A percentile compares a stretch with the other conserved stretches of the same genome.
Evolutionary conservation across 2,329 filamentous ascomycete genomes (phyloP).

Genomic region (Aspergillus versicolor): DNA sequence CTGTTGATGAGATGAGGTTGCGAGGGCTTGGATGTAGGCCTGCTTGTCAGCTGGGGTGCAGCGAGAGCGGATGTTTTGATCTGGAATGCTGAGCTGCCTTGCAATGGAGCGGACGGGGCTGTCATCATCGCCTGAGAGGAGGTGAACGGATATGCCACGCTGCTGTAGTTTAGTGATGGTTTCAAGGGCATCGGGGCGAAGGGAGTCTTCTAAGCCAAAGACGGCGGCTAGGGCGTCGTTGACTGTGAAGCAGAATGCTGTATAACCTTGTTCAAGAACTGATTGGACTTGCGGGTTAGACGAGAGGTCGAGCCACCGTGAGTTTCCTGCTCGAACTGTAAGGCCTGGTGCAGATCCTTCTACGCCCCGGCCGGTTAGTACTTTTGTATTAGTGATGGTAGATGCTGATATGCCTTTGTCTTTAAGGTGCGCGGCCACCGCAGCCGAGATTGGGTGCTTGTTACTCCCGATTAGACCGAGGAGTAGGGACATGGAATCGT

Average conservation of each 20-base stretch:
- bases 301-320: slow-evolving; percentile 37
- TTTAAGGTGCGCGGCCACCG: slow-evolving; percentile 47
- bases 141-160: slow-evolving; percentile 51
- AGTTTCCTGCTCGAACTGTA: slow-evolving; percentile 28
- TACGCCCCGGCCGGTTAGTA: slow-evolving; percentile 32
- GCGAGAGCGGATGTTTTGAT: slow-evolving; percentile 42
- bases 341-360: slow-evolving; percentile 19
- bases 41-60: slow-evolving; percentile 57
- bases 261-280: slow-evolving; percentile 45
- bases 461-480: slow-evolving; percentile 44
- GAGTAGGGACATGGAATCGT: slow-evolving; percentile 22
- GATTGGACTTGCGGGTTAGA: slow-evolving; percentile 29
- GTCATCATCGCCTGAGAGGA: slow-evolving; percentile 59
- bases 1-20: not conserved
- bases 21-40: slow-evolving; percentile 48
- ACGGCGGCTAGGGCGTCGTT: slow-evolving; percentile 44
- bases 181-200: slow-evolving; percentile 51
- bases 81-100: slow-evolving; percentile 39
- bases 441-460: slow-evolving; percentile 54
- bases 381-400: slow-evolving; percentile 22
- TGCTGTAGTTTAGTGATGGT: slow-evolving; percentile 53
- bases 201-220: slow-evolving; percentile 51
- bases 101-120: slow-evolving; percentile 52
- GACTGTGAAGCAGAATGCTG: slow-evolving; percentile 59
- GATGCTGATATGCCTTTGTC: slow-evolving; percentile 9